Evolutionary conservation across 2,329 filamentous ascomycete species (phyloP).

Genomic region (Orbilia brochopaga): DNA sequence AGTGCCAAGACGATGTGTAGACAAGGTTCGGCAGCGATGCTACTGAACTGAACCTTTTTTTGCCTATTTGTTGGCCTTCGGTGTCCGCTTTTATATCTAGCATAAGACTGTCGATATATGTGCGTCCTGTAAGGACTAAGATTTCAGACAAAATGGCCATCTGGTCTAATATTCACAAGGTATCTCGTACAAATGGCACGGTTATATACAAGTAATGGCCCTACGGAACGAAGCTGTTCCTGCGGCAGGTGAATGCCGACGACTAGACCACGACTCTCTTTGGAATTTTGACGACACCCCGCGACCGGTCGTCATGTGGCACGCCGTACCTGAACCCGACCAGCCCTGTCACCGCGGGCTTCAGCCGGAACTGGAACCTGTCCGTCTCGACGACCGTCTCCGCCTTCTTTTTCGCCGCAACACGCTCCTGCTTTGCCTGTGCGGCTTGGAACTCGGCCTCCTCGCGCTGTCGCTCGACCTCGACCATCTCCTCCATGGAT

Average conservation of each 20-base stretch:
- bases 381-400: slow-evolving; percentile 56
- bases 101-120: too few species aligned
- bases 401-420: slow-evolving; percentile 54
- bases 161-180: slow-evolving; percentile 10
- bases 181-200: slow-evolving; percentile 12
- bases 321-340: slow-evolving; percentile 70
- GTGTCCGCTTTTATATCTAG: too few species aligned
- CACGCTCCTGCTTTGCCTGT: slow-evolving; percentile 61
- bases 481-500: slow-evolving; percentile 56
- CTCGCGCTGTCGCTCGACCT: slow-evolving; percentile 54
- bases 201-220: slow-evolving; percentile 4
- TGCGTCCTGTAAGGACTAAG: not conserved
- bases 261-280: slow-evolving; percentile 61
- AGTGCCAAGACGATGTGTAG: too few species aligned
- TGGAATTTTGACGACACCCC: slow-evolving; percentile 71
- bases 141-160: not conserved
- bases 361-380: slow-evolving; percentile 57
- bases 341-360: slow-evolving; percentile 51
- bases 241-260: not conserved
- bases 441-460: slow-evolving; percentile 59
- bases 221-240: too few species aligned
- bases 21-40: too few species aligned
- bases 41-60: too few species aligned
- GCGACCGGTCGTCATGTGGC: slow-evolving; percentile 68
- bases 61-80: too few species aligned